These are phyloP conservation scores for Gynandropsis gynandra DNA, from an alignment of 345 rosid species.

Conservation along the genomic window DNA sequence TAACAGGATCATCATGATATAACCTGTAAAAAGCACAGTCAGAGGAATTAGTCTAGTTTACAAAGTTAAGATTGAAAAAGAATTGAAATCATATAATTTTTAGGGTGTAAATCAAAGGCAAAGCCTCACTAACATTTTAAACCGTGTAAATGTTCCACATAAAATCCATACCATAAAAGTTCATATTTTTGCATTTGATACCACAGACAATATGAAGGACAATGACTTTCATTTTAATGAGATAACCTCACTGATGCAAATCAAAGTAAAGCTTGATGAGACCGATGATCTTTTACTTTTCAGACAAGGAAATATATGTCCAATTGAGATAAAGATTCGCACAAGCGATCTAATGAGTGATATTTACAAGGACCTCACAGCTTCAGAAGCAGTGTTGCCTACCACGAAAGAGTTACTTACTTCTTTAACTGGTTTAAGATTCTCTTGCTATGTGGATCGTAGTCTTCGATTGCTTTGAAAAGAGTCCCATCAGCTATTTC, in stretches of 20 bases:
- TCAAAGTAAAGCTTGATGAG: too few relatives aligned
- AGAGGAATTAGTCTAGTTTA: background rate
- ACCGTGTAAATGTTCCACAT: background rate
- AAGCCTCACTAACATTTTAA: background rate
- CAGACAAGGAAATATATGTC: too few relatives aligned
- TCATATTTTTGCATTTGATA: too few relatives aligned
- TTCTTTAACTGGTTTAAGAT: constrained; percentile 64
- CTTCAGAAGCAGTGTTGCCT: background rate
- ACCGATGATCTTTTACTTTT: too few relatives aligned
- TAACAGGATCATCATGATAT: constrained; percentile 78
- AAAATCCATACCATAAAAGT: too few relatives aligned
- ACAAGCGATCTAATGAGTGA: too few relatives aligned
- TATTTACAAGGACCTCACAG: background rate
- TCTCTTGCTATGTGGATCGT: constrained; percentile 93
- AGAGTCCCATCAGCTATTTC: constrained; percentile 93
- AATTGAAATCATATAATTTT: background rate
- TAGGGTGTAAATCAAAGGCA: constrained; percentile 2
- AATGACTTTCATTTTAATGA: too few relatives aligned
- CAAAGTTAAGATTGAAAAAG: background rate
- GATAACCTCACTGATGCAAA: too few relatives aligned
- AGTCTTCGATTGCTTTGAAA: constrained; percentile 89
- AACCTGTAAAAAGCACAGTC: constrained; percentile 47
- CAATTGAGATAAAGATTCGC: too few relatives aligned
- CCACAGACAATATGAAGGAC: too few relatives aligned
- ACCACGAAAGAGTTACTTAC: constrained; percentile 31